Conservation (phyloP, 2,329 filamentous ascomycete species). For the Neurospora crassa region DNA sequence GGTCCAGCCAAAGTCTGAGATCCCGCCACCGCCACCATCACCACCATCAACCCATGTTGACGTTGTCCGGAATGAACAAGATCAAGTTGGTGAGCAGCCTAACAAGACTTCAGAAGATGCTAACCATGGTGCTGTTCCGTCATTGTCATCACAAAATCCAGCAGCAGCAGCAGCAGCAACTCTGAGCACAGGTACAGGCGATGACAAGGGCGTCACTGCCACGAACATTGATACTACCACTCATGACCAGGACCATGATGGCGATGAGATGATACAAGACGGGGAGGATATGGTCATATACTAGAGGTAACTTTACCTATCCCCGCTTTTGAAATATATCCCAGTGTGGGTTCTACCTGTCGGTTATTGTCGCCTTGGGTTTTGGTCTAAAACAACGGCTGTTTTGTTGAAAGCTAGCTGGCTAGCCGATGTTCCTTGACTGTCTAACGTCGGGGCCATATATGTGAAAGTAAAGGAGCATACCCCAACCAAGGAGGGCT, state of each 20-base stretch:
- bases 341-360: background rate
- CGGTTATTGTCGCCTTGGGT: background rate
- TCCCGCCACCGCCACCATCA: background rate
- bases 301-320: constrained; percentile 32
- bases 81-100: constrained; percentile 29
- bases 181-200: constrained; percentile 4
- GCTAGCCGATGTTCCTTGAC: background rate
- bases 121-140: constrained; percentile 24
- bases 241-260: constrained; percentile 53
- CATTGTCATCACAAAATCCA: constrained; percentile 26
- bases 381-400: background rate
- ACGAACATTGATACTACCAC: constrained; percentile 8
- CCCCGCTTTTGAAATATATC: background rate
- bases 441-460: background rate
- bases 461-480: background rate
- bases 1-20: background rate
- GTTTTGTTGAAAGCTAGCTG: background rate
- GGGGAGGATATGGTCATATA: constrained; percentile 91
- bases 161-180: background rate
- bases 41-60: background rate
- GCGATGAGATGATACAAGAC: constrained; percentile 71
- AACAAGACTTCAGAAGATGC: constrained; percentile 28
- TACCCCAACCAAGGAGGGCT: background rate
- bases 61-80: constrained; percentile 1
- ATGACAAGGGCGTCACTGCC: constrained; percentile 10